Evolutionary conservation across 2,329 filamentous ascomycete genomes (phyloP).

Genomic region (Colletotrichum camelliae): DNA sequence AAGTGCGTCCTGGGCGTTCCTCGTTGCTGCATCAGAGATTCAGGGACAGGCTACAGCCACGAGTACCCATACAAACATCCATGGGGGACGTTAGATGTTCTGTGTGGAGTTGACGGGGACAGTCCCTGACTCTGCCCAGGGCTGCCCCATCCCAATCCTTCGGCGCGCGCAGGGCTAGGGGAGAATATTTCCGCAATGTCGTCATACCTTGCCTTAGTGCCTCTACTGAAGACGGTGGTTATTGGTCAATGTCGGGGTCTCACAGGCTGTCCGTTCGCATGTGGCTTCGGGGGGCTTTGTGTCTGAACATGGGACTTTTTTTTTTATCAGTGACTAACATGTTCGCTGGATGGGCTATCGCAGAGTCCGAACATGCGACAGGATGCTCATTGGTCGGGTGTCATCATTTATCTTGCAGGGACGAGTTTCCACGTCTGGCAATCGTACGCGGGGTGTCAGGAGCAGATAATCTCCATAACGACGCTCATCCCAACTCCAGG

Average conservation of each 20-base stretch:
- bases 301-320: background rate
- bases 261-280: background rate
- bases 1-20: background rate
- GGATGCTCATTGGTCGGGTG: background rate
- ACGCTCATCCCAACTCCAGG: background rate
- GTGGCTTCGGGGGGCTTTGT: background rate
- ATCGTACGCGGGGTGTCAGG: background rate
- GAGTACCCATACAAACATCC: background rate
- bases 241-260: background rate
- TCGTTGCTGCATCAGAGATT: slow-evolving; percentile 1
- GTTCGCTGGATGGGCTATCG: background rate
- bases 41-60: slow-evolving; percentile 7
- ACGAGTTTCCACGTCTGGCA: background rate
- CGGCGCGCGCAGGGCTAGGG: slow-evolving; percentile 7
- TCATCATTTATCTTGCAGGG: background rate
- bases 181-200: slow-evolving; percentile 18
- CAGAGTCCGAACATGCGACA: slow-evolving; percentile 1
- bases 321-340: background rate
- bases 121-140: slow-evolving; percentile 1
- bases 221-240: background rate
- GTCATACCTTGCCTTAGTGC: slow-evolving; percentile 10
- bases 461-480: background rate
- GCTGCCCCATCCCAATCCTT: background rate
- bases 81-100: slow-evolving; percentile 1
- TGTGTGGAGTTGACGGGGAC: slow-evolving; percentile 19